These are phyloP conservation scores for Neurospora terricola DNA, from an alignment of 495 filamentous ascomycete genomes.

Conservation along the genomic window DNA sequence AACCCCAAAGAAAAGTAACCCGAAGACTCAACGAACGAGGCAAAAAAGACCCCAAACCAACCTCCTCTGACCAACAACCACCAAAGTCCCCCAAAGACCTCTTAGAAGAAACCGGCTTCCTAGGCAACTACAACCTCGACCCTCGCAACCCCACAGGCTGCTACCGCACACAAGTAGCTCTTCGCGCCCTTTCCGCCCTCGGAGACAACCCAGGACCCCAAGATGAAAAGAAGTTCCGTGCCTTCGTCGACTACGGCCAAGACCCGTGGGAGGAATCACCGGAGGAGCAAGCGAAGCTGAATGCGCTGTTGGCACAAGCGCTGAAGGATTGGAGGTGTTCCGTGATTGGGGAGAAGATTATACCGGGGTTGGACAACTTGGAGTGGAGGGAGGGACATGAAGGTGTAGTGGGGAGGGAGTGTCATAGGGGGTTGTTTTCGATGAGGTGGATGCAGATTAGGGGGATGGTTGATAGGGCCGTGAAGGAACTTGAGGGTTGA, in stretches of 20 bases:
- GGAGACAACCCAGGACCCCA: not conserved
- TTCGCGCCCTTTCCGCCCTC: slow-evolving; percentile 21
- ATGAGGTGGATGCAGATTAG: not conserved
- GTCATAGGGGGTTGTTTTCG: not conserved
- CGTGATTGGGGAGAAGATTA: not conserved
- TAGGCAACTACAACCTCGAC: slow-evolving; percentile 60
- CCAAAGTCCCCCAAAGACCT: slow-evolving; percentile 23
- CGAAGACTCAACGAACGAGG: not conserved
- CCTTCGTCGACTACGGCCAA: not conserved
- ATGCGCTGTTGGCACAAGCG: not conserved
- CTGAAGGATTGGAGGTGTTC: slow-evolving; percentile 9
- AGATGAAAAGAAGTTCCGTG: not conserved
- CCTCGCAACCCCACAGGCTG: slow-evolving; percentile 42
- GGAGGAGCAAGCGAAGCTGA: not conserved
- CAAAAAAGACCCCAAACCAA: not conserved
- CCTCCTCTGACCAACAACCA: not conserved
- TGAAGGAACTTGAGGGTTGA: not conserved
- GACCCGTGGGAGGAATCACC: not conserved
- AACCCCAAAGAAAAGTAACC: not conserved
- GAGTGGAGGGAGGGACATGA: not conserved
- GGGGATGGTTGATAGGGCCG: not conserved
- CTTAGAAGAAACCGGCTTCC: slow-evolving; percentile 49
- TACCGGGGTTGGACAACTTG: not conserved
- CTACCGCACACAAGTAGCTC: slow-evolving; percentile 63
- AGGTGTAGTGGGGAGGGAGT: not conserved